Percentiles rank a stretch among this genome's conserved stretches.
Conservation (phyloP, 2,329 filamentous ascomycete species). For the Neobulgaria alba region DNA sequence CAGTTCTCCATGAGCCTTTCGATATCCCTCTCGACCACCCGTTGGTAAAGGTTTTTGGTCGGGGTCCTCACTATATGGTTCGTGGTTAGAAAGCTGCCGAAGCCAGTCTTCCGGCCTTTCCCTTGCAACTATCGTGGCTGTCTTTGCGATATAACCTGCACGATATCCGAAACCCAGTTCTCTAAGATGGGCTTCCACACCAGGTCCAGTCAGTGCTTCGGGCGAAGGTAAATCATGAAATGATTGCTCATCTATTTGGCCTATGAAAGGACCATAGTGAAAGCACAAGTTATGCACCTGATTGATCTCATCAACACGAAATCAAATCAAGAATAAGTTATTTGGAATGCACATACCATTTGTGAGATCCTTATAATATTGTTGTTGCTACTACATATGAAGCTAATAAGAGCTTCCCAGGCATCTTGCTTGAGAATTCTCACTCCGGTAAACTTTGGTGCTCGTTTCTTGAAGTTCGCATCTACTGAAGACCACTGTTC, state of each 20-base stretch:
- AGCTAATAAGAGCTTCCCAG: constrained; percentile 88
- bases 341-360: constrained; percentile 55
- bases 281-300: constrained; percentile 78
- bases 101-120: constrained; percentile 69
- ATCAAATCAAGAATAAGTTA: neutral
- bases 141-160: constrained; percentile 84
- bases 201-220: constrained; percentile 57
- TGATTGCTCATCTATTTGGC: constrained; percentile 55
- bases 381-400: constrained; percentile 99
- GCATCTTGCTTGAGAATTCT: constrained; percentile 90
- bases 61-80: constrained; percentile 62
- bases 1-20: constrained; percentile 78
- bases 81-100: constrained; percentile 67
- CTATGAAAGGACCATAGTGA: constrained; percentile 74
- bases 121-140: constrained; percentile 63
- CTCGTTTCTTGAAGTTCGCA: constrained; percentile 79
- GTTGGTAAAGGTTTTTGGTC: constrained; percentile 39
- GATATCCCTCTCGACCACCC: constrained; percentile 43
- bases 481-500: constrained; percentile 80
- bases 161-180: constrained; percentile 89
- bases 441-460: constrained; percentile 80
- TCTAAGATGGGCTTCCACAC: constrained; percentile 74
- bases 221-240: constrained; percentile 87
- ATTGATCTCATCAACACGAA: too few relatives aligned
- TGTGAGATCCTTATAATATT: constrained; percentile 92